A percentile compares a stretch with the other conserved stretches of the same genome.
Evolutionary conservation across 1,139 yeast species (phyloP).

Genomic region (Blastobotrys malaysiensis): DNA sequence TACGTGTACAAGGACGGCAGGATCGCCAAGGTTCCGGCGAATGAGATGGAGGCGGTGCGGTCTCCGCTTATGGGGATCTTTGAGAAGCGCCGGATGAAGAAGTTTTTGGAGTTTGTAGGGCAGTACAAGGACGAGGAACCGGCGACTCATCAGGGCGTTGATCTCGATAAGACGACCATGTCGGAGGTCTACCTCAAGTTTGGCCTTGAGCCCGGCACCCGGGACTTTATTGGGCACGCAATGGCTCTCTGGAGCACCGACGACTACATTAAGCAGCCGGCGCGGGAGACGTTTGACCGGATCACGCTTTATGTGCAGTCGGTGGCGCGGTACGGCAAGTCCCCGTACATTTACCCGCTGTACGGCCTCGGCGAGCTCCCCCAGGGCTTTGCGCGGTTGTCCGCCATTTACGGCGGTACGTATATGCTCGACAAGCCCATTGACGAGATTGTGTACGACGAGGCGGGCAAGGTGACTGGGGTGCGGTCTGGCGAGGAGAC

Average conservation of each 20-base stretch:
- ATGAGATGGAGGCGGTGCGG: slow-evolving; percentile 82
- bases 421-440: slow-evolving; percentile 97
- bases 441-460: slow-evolving; percentile 75
- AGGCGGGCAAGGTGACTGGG: slow-evolving; percentile 70
- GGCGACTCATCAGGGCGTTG: slow-evolving; percentile 76
- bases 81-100: slow-evolving; percentile 93
- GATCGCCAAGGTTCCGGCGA: slow-evolving; percentile 93
- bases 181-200: slow-evolving; percentile 84
- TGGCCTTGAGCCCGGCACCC: slow-evolving; percentile 89
- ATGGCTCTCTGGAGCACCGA: slow-evolving; percentile 98
- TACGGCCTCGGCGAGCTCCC: slow-evolving; percentile 98
- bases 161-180: slow-evolving; percentile 86
- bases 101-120: slow-evolving; percentile 82
- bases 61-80: slow-evolving; percentile 94
- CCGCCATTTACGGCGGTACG: slow-evolving; percentile 98
- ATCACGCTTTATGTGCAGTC: slow-evolving; percentile 80
- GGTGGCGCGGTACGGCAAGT: slow-evolving; percentile 91
- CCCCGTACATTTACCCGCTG: slow-evolving; percentile 92
- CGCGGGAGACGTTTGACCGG: slow-evolving; percentile 87
- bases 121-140: slow-evolving; percentile 72
- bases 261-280: slow-evolving; percentile 81
- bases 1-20: slow-evolving; percentile 88
- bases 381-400: slow-evolving; percentile 94
- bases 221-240: slow-evolving; percentile 96
- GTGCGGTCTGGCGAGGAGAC: slow-evolving; percentile 87